Evolutionary conservation across 805 yeast species (phyloP), one percentile per base, ranked within the genome.

Genomic region (Wickerhamiella allomyrinae): DNA sequence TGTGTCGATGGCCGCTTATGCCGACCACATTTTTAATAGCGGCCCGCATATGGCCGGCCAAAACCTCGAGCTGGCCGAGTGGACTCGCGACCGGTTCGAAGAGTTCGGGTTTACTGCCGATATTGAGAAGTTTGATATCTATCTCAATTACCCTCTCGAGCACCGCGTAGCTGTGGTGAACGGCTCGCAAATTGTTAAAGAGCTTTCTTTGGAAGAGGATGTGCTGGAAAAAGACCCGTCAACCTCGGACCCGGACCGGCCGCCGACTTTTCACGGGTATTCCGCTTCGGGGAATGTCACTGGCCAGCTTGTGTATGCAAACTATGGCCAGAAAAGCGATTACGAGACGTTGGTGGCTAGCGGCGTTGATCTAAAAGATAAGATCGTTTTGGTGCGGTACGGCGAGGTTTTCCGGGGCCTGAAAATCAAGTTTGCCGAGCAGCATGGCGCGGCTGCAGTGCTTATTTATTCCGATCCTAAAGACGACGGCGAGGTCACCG

Each of bases 261-360:
- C 78, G 20, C 87, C 86, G 11, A 76, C 85, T 0, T 82, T 81
- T 63, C 77, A 78, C 55, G 86, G 84, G 1, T 81, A 78, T 53
- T 75, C 83, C 4, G 86, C 82, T 8, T 68, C 71, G 43, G 93
- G 91, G 33, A 78, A 79, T 51, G 82, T 76, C 35, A 78, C 85
- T 4, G 80, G 76, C 1, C 62, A 71, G 46, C 73, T 69, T 46
- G 68, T 81, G 4, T 81, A 72, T 57, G 84, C 76, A 38, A 78
- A 81, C 56, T 78, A 74, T 57, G 91, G 91, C 43, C 67, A 74
- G 3, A 63, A 60, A 41, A 68, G 68, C 40, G 91, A 81, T 53
- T 81, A 71, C 45, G 70, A 68, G 20, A 45, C 55, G 3, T 63
- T 81, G 43, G 61, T 55, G 3, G 57, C 57, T 10, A 55, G 64